Conservation (phyloP, 352 stramenopile species). For the Pythium dissotocum region DNA sequence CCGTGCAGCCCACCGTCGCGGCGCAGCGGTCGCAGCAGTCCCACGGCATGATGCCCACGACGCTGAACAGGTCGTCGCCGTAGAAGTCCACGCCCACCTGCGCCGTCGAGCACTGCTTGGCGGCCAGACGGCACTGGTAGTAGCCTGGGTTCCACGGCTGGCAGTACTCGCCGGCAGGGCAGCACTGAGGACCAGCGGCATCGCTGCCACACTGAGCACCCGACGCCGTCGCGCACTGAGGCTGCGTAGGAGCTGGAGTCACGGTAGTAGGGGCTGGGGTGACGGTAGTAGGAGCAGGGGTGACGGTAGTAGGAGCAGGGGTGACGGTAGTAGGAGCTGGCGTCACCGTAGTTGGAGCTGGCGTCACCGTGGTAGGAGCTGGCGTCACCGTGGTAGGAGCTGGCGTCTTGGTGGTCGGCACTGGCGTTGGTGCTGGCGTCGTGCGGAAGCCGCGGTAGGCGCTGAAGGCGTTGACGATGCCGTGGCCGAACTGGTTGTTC, state of each 20-base stretch:
- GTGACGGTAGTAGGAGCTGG: background rate
- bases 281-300: background rate
- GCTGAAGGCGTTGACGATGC: constrained; percentile 21
- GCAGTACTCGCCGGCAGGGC: constrained; percentile 37
- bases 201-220: constrained; percentile 20
- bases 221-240: constrained; percentile 10
- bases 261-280: background rate
- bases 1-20: constrained; percentile 31
- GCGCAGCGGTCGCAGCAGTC: constrained; percentile 41
- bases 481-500: constrained; percentile 22
- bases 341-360: background rate
- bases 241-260: constrained; percentile 1
- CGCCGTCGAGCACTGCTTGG: constrained; percentile 24
- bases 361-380: background rate
- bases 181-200: constrained; percentile 11
- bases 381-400: too few relatives aligned
- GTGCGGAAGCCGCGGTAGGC: constrained; percentile 10
- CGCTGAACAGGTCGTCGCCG: constrained; percentile 37
- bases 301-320: background rate
- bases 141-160: constrained; percentile 63
- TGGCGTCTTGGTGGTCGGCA: background rate
- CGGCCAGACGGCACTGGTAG: constrained; percentile 50
- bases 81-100: constrained; percentile 40
- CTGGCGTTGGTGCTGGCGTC: background rate
- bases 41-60: constrained; percentile 34